Base-by-base conservation (phyloP, 495 filamentous ascomycete species). In the Neurospora tetraspora region DNA sequence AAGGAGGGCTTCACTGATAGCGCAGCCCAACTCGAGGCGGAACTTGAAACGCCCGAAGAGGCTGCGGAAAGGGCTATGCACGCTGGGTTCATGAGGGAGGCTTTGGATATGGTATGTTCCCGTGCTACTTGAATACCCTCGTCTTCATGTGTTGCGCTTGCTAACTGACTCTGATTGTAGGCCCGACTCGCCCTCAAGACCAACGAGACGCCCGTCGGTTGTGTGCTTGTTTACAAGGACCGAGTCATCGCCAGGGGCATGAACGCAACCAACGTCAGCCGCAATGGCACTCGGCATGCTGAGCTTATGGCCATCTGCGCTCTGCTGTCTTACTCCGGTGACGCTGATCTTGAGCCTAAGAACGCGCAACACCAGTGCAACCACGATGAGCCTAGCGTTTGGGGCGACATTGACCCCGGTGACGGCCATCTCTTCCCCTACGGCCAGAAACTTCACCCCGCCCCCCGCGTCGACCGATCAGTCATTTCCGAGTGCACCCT, bases 201-300 rank as follows among this genome's bases (percentile, higher is more conserved):
- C 47, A 91, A 94, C 73, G 96, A 99, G 83, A 97, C 96, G 3
- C 96, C 96, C 7, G 96, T 99, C 18, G 96, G 96, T 70, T 98
- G 96, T 83, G 93, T 98, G 23, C 88, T 99, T 65, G 94, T 98
- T 1, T 84, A 93, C 78, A 77, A 90, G 42, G 87, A 86, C 71
- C 81, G 88, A 68, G 86, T 97, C 72, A 92, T 99, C 76, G 94
- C 91, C 7, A 84, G 82, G 71, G 96, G 96, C 69, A 97, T 96
- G 92, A 99, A 99, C 76, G 95, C 95, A 36, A 99, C 96, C 38
- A 99, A 98, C 78, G 86, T 91, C 71, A 94, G 91, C 10, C 89
- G 86, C 37, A 82, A 97, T 86, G 95, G 96, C 10, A 98, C 96
- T 37, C 87, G 94, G 23, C 96, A 99, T 79, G 96, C 96, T 47